Evolutionary conservation across 768 basidiomycete genomes (phyloP).

Genomic region (Trametes cubensis): DNA sequence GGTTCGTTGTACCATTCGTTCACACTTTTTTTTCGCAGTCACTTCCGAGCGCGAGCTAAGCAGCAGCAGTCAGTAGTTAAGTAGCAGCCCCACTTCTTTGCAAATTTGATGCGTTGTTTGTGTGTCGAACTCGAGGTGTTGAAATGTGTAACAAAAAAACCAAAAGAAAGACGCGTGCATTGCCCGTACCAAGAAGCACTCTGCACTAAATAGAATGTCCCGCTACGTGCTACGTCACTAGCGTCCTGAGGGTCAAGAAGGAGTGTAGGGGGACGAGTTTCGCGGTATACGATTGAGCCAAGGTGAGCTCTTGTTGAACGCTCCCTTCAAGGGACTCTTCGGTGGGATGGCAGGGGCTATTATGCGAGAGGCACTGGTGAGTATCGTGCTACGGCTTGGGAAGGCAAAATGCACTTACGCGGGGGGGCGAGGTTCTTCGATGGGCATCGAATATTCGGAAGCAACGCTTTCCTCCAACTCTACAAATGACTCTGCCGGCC

Average conservation of each 20-base stretch:
- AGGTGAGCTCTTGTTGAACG: constrained; percentile 1
- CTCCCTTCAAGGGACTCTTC: constrained; percentile 18
- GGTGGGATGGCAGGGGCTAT: constrained; percentile 19
- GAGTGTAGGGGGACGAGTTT: constrained; percentile 1
- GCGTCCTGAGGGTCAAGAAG: background rate
- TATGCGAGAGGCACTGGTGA: background rate
- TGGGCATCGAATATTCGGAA: no score
- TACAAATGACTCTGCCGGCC: background rate
- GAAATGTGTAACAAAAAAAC: background rate
- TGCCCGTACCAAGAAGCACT: background rate
- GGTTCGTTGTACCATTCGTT: constrained; percentile 23
- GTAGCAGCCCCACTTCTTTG: background rate
- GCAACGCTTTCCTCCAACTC: background rate
- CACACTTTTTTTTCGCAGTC: constrained; percentile 1
- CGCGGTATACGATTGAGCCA: constrained; percentile 21
- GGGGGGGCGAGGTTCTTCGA: background rate
- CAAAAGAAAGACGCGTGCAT: background rate
- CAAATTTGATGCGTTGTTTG: constrained; percentile 17
- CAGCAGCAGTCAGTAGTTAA: background rate
- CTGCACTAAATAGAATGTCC: background rate
- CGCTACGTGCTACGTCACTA: background rate
- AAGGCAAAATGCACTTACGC: background rate
- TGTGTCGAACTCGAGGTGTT: background rate
- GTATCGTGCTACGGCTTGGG: background rate
- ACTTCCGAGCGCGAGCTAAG: background rate